Evolutionary conservation across 768 basidiomycete species (phyloP).

Genomic region (Lyophyllum shimeji): DNA sequence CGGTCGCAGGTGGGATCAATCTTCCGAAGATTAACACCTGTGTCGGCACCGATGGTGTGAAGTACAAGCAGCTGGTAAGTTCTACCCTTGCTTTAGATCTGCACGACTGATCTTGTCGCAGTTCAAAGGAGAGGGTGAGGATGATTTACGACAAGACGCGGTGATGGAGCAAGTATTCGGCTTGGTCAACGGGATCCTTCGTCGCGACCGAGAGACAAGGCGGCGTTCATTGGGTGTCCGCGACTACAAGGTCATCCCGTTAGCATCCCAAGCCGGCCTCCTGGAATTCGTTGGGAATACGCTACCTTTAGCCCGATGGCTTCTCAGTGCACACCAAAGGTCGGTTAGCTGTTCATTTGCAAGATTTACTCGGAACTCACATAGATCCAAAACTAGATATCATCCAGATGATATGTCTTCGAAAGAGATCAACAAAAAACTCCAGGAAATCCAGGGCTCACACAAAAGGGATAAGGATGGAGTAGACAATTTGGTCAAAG

Average conservation of each 20-base stretch:
- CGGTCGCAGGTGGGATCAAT: constrained; percentile 75
- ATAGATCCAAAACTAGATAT: constrained; percentile 48
- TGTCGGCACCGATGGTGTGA: constrained; percentile 59
- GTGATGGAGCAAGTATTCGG: constrained; percentile 99
- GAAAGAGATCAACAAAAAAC: constrained; percentile 28
- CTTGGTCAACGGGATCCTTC: constrained; percentile 79
- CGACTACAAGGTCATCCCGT: constrained; percentile 87
- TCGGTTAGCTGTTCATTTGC: constrained; percentile 30
- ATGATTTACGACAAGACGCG: constrained; percentile 95
- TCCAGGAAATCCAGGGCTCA: constrained; percentile 27
- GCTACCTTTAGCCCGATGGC: constrained; percentile 58
- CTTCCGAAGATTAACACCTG: constrained; percentile 80
- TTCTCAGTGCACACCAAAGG: constrained; percentile 61
- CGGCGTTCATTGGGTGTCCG: constrained; percentile 73
- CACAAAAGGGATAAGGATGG: constrained; percentile 22
- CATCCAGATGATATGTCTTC: constrained; percentile 52
- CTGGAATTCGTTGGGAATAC: constrained; percentile 91
- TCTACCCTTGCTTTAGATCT: not conserved
- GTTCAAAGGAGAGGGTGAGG: constrained; percentile 91
- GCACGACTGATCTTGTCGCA: constrained; percentile 26
- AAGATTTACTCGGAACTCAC: not conserved
- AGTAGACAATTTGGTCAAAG: constrained; percentile 13
- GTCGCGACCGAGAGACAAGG: constrained; percentile 71
- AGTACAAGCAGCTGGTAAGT: constrained; percentile 71
- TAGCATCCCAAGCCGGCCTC: constrained; percentile 77